Conservation (phyloP, 768 basidiomycete genomes). For the Boletus reticulatus region DNA sequence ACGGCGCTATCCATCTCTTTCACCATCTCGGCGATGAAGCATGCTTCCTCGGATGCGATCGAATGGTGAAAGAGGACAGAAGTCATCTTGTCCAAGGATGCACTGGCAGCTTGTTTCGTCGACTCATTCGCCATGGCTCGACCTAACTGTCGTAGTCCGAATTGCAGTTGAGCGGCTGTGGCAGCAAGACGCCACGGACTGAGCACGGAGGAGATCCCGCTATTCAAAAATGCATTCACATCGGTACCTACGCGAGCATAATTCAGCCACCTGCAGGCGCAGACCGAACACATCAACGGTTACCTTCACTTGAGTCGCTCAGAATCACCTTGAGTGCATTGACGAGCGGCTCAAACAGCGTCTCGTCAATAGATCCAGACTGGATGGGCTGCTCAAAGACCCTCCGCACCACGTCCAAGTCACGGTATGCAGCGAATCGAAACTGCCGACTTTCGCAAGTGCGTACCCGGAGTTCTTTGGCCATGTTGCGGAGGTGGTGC, state of each 20-base stretch:
- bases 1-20: slow-evolving; percentile 64
- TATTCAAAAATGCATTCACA: slow-evolving; percentile 49
- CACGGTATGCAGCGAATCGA: slow-evolving; percentile 71
- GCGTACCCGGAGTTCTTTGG: slow-evolving; percentile 50
- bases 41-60: slow-evolving; percentile 76
- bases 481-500: slow-evolving; percentile 46
- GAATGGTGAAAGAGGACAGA: slow-evolving; percentile 68
- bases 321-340: slow-evolving; percentile 66
- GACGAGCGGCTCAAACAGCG: slow-evolving; percentile 61
- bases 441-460: slow-evolving; percentile 68
- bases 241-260: slow-evolving; percentile 32
- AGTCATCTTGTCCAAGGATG: slow-evolving; percentile 64
- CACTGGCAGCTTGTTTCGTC: slow-evolving; percentile 49
- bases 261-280: not conserved
- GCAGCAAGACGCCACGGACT: slow-evolving; percentile 85
- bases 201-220: slow-evolving; percentile 63
- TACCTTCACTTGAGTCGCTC: slow-evolving; percentile 58
- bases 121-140: slow-evolving; percentile 61
- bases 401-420: slow-evolving; percentile 65
- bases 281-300: slow-evolving; percentile 13
- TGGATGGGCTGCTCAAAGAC: slow-evolving; percentile 67
- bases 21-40: slow-evolving; percentile 79
- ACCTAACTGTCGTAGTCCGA: slow-evolving; percentile 71
- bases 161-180: slow-evolving; percentile 75
- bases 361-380: slow-evolving; percentile 45